A percentile compares a stretch with the other conserved stretches of the same genome.
phyloP scores from a whole-genome alignment of 2,329 filamentous ascomycete species.

The Lizonia empirigonia region DNA sequence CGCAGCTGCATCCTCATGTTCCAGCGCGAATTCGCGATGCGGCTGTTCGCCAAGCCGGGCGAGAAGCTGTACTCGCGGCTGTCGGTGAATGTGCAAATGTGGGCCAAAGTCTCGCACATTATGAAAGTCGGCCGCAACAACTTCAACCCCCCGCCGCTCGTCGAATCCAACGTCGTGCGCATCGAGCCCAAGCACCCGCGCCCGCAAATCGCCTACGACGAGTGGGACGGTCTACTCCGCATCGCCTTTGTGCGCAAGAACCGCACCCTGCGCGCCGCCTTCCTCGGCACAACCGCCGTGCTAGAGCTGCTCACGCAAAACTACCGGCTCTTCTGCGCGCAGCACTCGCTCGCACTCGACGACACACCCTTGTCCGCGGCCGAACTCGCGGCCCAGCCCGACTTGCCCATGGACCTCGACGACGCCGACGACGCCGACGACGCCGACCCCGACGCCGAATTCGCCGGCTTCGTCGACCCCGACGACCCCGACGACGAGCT shows the following conservation, averaged over 20 bases:
- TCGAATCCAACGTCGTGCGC: constrained; percentile 88
- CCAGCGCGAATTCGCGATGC: constrained; percentile 91
- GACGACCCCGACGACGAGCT: constrained; percentile 70
- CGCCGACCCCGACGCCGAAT: constrained; percentile 54
- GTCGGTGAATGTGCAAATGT: constrained; percentile 93
- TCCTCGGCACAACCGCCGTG: constrained; percentile 79
- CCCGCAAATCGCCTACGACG: constrained; percentile 88
- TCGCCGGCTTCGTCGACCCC: constrained; percentile 58
- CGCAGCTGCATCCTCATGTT: constrained; percentile 92
- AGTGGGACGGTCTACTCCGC: constrained; percentile 89
- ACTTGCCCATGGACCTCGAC: constrained; percentile 56
- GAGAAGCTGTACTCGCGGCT: constrained; percentile 91
- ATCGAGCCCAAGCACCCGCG: constrained; percentile 86
- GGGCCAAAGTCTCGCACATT: constrained; percentile 72
- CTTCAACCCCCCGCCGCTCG: constrained; percentile 91
- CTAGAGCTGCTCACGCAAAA: constrained; percentile 84
- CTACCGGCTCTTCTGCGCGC: constrained; percentile 87
- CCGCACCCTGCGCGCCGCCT: constrained; percentile 82
- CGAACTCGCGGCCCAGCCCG: constrained; percentile 47
- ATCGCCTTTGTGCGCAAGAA: constrained; percentile 89
- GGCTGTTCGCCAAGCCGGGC: constrained; percentile 84
- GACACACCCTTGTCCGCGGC: constrained; percentile 54
- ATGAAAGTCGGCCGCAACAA: constrained; percentile 97
- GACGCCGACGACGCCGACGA: constrained; percentile 66
- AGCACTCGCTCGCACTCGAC: constrained; percentile 80